Base-by-base conservation (phyloP, 1,284 basidiomycete species). In the Meira miltonrushii region DNA sequence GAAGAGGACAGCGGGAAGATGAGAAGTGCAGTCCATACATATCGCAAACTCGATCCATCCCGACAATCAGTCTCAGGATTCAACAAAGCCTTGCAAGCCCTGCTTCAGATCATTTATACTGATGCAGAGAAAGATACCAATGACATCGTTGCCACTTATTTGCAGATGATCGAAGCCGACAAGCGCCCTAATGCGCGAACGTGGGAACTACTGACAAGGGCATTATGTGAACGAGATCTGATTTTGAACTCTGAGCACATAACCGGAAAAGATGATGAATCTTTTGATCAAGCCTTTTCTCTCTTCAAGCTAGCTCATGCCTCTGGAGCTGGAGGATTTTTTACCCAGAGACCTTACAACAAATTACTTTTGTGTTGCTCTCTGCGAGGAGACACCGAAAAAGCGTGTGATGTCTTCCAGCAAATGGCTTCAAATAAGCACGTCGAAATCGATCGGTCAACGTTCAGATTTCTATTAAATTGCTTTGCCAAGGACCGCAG, bases 201-300 rank as follows among this genome's bases (percentile, higher is more conserved):
- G 0, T 92, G 90, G 74, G 76, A 82, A n/a, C 79, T 80, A 39
- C 82, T 93, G 54, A 86, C 95, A 62, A 74, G 79, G 1, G 86
- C 85, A 0, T 83, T 95, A 59, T 85, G 85, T 21, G 80, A 83
- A 28, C 86, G 91, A 40, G 90, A 94, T 68, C 7, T 5, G 17
- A 3, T 3, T 19, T 4, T 15, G 3, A 3, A 43, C 11, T 3
- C 15, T 43, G 3, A 5, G 15, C 40, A 43, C 3, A 11, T 4
- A 5, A 3, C 40, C 4, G 19, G 11, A 11, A 43, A 15, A 15
- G 40, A 43, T 19, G 40, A 43, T 19, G 40, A 15, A 43, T 43
- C 44, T 56, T 71, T 62, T 41, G 54, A 37, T 5, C 63, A 68
- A 47, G 68, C 66, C 7, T 53, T 93, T 89, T 79, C 83, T 87